Evolutionary conservation across 202 grass and related monocot species (phyloP).

Genomic region (Sporobolus alterniflorus): DNA sequence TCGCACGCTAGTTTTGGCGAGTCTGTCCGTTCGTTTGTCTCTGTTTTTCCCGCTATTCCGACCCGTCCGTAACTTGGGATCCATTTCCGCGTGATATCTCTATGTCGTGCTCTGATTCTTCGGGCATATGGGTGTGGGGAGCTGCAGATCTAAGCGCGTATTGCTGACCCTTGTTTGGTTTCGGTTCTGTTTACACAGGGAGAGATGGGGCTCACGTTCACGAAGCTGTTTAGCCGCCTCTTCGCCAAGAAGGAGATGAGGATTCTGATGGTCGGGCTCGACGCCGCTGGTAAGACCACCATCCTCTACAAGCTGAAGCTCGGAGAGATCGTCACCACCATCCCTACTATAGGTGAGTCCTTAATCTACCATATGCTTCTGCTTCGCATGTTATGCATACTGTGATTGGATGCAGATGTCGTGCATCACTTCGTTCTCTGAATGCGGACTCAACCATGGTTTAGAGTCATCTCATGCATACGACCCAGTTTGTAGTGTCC

Average conservation of each 20-base stretch:
- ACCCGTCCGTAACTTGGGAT: neutral
- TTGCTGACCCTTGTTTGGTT: neutral
- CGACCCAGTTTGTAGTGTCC: neutral
- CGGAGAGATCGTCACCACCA: conserved; percentile 97
- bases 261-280: conserved; percentile 98
- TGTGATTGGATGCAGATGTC: neutral
- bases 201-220: conserved; percentile 94
- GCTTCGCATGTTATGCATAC: neutral
- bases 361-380: neutral
- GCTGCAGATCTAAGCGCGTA: neutral
- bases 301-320: conserved; percentile 99
- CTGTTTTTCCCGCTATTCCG: neutral
- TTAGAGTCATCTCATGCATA: neutral
- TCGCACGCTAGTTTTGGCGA: neutral
- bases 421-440: neutral
- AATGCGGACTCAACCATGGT: neutral
- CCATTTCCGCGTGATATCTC: neutral
- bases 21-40: neutral
- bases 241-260: conserved; percentile 99
- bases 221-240: conserved; percentile 91
- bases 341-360: conserved; percentile 89
- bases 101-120: neutral
- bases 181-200: conserved; percentile 26
- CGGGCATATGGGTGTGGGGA: neutral
- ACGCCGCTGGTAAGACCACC: conserved; percentile 98